Evolutionary conservation across 75 land plant species (phyloP), one percentile per base, ranked within the genome.

Genomic region (Cunninghamia lanceolata): DNA sequence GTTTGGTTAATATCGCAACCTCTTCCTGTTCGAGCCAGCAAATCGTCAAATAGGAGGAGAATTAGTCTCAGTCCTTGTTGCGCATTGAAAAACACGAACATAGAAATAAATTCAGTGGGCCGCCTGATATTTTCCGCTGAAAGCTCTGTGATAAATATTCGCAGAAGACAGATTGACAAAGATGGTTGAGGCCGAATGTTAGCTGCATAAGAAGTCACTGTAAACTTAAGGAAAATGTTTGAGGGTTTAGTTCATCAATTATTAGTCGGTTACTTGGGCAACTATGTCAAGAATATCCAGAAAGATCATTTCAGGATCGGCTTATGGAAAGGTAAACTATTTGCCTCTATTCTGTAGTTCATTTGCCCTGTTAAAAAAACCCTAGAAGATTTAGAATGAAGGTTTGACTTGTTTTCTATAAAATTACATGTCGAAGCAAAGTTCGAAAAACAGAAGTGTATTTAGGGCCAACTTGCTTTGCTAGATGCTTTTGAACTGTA

Each of bases 281-380:
- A 94, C 78, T 97, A 95, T 82, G 87, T 96, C 86, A 95, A 96
- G 87, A 96, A 94, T 73, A 90, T 98, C 52, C 93, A 97, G 73
- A 95, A 91, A 71, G 99, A 98, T 78, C 97, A 98, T 84, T 93
- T 98, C 87, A 93, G 95, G 79, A 91, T 98, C 85, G 94, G 95
- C 25, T 85, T 98, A 9, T 95, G 99, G 97, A 98, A 91, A 84
- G 99, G 97, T 98, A 86, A 52, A 54, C 45, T 30, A 30, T 15
- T 50, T 39, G 42, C 19, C 19, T 30, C 35, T 9, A 6, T 79
- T n/a, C 73, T 38, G 4, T 47, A 3, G 53, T 63, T 79, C 9
- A 19, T 74, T 34, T 54, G 19, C 4, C 25, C 32, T 32, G 17
- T 8, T 16, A 2, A 17, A 56, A 19, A 63, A 87, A 56, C 38